phyloP scores from a whole-genome alignment of 2,329 filamentous ascomycete genomes.

The Drechslera avenae region DNA sequence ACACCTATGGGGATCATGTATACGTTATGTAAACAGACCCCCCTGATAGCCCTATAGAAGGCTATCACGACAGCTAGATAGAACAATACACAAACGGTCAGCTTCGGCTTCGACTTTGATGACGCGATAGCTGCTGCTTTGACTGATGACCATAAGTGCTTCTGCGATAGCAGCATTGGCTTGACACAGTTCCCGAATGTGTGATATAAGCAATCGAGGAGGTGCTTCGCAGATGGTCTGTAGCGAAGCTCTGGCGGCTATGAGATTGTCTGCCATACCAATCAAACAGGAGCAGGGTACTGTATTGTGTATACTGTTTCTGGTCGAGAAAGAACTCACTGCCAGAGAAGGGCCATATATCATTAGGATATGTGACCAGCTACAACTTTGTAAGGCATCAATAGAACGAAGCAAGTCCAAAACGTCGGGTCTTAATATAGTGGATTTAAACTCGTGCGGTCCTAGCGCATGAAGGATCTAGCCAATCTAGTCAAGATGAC shows the following conservation, averaged over 20 bases:
- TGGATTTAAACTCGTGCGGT: no score
- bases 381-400: no score
- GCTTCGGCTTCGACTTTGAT: conserved; percentile 6
- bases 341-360: no score
- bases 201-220: not conserved
- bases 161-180: conserved; percentile 12
- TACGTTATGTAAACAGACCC: conserved; percentile 1
- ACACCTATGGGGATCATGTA: not conserved
- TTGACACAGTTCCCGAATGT: conserved; percentile 2
- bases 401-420: no score
- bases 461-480: not conserved
- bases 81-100: no score
- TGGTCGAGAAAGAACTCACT: no score
- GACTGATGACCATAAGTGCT: conserved; percentile 1
- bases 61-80: not conserved
- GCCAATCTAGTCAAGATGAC: conserved; percentile 1
- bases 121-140: not conserved
- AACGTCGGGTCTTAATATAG: no score
- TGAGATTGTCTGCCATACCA: not conserved
- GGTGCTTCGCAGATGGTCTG: conserved; percentile 1
- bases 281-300: no score
- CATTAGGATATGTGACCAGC: no score
- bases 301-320: no score
- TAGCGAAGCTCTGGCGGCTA: conserved; percentile 4
- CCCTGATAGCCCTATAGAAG: not conserved